Evolutionary conservation across 73 alveolate species (phyloP).

Genomic region (Blepharisma japonicum): DNA sequence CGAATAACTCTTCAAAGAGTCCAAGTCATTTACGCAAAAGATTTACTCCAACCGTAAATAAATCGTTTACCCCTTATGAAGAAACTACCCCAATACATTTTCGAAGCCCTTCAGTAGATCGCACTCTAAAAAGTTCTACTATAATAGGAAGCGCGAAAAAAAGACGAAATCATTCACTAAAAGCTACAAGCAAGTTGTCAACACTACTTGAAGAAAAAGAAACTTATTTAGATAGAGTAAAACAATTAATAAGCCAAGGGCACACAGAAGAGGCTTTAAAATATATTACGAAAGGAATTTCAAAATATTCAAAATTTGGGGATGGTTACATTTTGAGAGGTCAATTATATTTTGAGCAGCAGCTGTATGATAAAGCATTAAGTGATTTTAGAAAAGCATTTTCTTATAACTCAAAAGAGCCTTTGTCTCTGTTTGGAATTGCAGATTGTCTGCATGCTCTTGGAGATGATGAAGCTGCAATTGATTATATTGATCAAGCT

Average conservation of each 20-base stretch:
- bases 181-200: no score
- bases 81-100: conserved; percentile 1
- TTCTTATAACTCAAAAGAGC: not conserved
- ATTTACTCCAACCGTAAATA: conserved; percentile 9
- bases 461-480: not conserved
- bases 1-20: no score
- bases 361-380: conserved; percentile 13
- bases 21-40: not conserved
- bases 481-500: not conserved
- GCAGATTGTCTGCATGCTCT: not conserved
- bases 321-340: conserved; percentile 5
- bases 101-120: conserved; percentile 25
- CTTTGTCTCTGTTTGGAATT: not conserved
- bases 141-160: no score
- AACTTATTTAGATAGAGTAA: no score
- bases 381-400: conserved; percentile 4
- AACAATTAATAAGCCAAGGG: no score
- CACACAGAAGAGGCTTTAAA: not conserved
- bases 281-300: not conserved
- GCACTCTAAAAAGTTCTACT: not conserved
- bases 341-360: not conserved
- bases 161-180: no score
- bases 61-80: not conserved
- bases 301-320: not conserved
- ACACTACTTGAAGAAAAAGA: no score